Evolutionary conservation across 2,329 filamentous ascomycete genomes (phyloP).

Genomic region (Penicillium glabrum): DNA sequence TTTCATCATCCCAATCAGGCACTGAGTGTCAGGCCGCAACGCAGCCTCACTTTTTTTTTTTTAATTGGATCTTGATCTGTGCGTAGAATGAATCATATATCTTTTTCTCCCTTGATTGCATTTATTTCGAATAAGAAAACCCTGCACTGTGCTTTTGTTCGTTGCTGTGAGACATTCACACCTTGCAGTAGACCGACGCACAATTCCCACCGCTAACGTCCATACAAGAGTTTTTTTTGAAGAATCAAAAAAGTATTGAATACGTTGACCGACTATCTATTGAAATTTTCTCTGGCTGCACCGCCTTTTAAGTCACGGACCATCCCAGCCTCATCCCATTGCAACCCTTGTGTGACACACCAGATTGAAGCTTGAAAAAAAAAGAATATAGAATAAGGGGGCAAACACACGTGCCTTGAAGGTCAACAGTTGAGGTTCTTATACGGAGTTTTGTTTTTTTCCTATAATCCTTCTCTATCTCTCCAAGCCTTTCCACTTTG

Average conservation of each 20-base stretch:
- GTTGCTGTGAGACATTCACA: conserved; percentile 19
- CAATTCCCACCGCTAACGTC: conserved; percentile 14
- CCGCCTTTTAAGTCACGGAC: conserved; percentile 17
- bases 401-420: background rate
- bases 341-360: conserved; percentile 17
- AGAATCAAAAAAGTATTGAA: conserved; percentile 4
- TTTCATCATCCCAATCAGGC: conserved; percentile 21
- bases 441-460: background rate
- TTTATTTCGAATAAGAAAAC: conserved; percentile 14
- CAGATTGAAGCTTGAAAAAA: conserved; percentile 1
- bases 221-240: background rate
- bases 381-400: background rate
- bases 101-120: conserved; percentile 3
- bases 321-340: conserved; percentile 23
- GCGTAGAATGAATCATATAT: conserved; percentile 13
- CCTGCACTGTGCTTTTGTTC: conserved; percentile 26
- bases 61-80: conserved; percentile 16
- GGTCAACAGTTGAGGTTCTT: background rate
- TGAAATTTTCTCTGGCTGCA: background rate
- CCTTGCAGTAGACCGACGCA: conserved; percentile 25
- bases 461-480: background rate
- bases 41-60: conserved; percentile 16
- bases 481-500: conserved; percentile 2
- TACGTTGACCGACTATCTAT: background rate
- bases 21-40: conserved; percentile 27